Conservation (phyloP, 1,284 basidiomycete species). For the Fistulina hepatica region DNA sequence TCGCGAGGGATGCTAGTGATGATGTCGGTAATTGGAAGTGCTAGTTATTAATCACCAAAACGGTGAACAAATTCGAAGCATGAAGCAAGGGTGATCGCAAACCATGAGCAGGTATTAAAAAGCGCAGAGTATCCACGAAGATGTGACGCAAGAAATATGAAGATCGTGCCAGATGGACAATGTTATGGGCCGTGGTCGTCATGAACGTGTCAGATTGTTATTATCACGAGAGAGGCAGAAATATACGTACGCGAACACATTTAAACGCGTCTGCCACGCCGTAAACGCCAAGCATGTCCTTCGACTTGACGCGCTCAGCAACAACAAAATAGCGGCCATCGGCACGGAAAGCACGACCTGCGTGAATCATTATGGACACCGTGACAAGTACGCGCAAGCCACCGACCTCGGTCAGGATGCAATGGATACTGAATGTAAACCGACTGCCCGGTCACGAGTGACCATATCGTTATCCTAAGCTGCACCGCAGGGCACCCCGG, state of each 20-base stretch:
- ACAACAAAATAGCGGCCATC: slow-evolving; percentile 75
- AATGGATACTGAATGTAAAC: slow-evolving; percentile 73
- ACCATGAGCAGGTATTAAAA: too few species aligned
- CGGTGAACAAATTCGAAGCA: background rate
- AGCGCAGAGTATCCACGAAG: too few species aligned
- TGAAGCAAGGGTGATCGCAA: too few species aligned
- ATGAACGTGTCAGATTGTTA: too few species aligned
- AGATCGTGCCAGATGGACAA: too few species aligned
- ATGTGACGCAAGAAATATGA: too few species aligned
- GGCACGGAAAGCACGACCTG: slow-evolving; percentile 71
- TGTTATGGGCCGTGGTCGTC: too few species aligned
- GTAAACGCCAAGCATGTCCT: slow-evolving; percentile 76
- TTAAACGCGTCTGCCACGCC: slow-evolving; percentile 60
- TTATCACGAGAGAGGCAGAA: too few species aligned
- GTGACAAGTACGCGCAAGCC: slow-evolving; percentile 8
- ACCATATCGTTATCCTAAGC: slow-evolving; percentile 77
- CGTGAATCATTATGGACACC: too few species aligned
- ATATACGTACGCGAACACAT: slow-evolving; percentile 54
- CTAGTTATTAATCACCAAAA: slow-evolving; percentile 24
- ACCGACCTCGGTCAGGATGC: slow-evolving; percentile 60
- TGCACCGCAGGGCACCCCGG: slow-evolving; percentile 20
- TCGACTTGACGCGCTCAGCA: slow-evolving; percentile 78
- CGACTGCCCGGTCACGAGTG: slow-evolving; percentile 54
- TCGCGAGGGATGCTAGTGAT: slow-evolving; percentile 61
- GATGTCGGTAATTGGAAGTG: slow-evolving; percentile 75